phyloP scores from a whole-genome alignment of 2,329 filamentous ascomycete species.

The Polytolypa hystricis region DNA sequence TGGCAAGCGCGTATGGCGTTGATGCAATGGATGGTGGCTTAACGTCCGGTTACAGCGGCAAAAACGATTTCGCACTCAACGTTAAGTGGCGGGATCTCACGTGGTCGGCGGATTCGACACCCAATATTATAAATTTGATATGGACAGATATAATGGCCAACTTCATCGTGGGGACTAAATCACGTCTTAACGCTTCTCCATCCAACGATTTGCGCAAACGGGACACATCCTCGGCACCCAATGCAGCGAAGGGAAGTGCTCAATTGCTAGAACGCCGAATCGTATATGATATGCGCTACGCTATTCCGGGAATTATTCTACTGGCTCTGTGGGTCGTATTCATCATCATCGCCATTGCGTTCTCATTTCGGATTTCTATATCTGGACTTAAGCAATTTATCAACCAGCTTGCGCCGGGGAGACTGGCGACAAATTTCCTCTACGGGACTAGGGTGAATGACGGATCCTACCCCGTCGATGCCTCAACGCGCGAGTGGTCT shows the following conservation, averaged over 20 bases:
- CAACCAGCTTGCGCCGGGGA: not conserved
- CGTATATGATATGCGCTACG: slow-evolving; percentile 19
- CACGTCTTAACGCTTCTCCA: too few relatives aligned
- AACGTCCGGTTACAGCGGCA: not conserved
- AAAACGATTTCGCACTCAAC: not conserved
- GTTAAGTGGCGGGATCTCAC: slow-evolving; percentile 1
- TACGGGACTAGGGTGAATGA: too few relatives aligned
- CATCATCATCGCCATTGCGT: not conserved
- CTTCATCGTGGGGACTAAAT: slow-evolving; percentile 25
- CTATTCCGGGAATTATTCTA: slow-evolving; percentile 18
- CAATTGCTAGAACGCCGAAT: slow-evolving; percentile 15
- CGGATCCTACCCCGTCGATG: too few relatives aligned
- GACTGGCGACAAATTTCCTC: not conserved
- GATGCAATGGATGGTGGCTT: not conserved
- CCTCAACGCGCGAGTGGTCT: too few relatives aligned
- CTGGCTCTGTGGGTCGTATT: not conserved
- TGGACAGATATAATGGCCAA: slow-evolving; percentile 31
- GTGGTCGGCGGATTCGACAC: slow-evolving; percentile 10
- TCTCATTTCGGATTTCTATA: not conserved
- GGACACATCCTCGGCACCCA: not conserved
- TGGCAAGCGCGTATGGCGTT: too few relatives aligned
- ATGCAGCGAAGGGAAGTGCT: not conserved
- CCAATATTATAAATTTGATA: slow-evolving; percentile 28
- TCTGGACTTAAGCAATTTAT: not conserved
- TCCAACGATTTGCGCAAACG: too few relatives aligned